phyloP scores from a whole-genome alignment of 208 protist species.

The Leishmania gerbilli region DNA sequence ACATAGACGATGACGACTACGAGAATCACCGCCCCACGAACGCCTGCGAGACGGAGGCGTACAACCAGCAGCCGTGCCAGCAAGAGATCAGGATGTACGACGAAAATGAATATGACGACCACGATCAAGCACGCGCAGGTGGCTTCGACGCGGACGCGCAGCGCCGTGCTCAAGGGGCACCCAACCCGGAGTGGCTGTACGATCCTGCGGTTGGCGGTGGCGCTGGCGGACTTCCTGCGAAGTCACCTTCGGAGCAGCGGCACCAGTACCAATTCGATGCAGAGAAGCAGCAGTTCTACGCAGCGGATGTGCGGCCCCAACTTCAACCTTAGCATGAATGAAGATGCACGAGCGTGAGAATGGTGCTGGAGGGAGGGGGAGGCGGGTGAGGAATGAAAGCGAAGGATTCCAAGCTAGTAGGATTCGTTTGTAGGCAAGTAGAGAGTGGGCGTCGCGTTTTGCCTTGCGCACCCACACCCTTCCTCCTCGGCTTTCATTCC shows the following conservation, averaged over 20 bases:
- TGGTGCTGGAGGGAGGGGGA: neutral
- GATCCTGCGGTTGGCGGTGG: neutral
- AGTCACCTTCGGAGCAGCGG: constrained; percentile 3
- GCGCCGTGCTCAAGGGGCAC: neutral
- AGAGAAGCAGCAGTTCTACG: constrained; percentile 12
- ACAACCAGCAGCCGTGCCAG: constrained; percentile 6
- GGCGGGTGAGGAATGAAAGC: neutral
- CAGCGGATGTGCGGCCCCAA: neutral
- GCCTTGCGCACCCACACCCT: neutral
- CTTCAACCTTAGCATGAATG: neutral
- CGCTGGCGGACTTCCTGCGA: neutral
- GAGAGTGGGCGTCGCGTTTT: neutral
- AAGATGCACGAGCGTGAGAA: neutral
- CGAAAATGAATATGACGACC: constrained; percentile 5
- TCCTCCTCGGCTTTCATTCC: neutral
- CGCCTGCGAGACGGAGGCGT: neutral
- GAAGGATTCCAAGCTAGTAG: too few relatives aligned
- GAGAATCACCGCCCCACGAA: constrained; percentile 9
- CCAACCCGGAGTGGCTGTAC: constrained; percentile 14
- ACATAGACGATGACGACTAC: constrained; percentile 22
- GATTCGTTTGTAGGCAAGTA: neutral
- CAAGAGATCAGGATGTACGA: constrained; percentile 31
- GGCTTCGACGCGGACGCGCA: too few relatives aligned
- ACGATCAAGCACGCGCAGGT: neutral
- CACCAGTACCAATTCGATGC: constrained; percentile 18